Evolutionary conservation across 1,139 yeast species (phyloP).

Genomic region (Torulaspora pretoriensis): DNA sequence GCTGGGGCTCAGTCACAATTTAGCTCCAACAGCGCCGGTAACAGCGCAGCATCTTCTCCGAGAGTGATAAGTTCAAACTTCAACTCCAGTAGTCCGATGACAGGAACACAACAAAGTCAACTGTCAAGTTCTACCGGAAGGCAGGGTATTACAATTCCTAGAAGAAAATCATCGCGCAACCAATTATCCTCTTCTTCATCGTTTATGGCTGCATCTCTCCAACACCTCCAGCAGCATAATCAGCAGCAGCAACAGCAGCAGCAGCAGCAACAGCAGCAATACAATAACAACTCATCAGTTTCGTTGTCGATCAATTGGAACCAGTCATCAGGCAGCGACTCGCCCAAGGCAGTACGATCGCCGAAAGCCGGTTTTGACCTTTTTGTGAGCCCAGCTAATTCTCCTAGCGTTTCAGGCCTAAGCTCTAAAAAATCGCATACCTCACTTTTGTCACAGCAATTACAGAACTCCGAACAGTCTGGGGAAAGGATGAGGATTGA

Average conservation of each 20-base stretch:
- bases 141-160: constrained; percentile 29
- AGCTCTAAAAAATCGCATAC: constrained; percentile 28
- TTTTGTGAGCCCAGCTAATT: constrained; percentile 20
- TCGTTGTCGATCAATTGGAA: constrained; percentile 23
- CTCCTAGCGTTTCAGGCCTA: constrained; percentile 14
- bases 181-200: constrained; percentile 31
- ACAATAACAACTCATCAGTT: constrained; percentile 14
- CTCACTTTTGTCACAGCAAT: constrained; percentile 34
- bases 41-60: constrained; percentile 34
- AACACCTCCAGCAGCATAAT: constrained; percentile 26
- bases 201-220: constrained; percentile 29
- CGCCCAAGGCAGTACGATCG: constrained; percentile 16
- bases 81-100: constrained; percentile 22
- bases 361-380: constrained; percentile 26
- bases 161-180: constrained; percentile 31
- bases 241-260: constrained; percentile 20
- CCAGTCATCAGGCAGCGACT: constrained; percentile 14
- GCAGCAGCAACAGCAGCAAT: constrained; percentile 15
- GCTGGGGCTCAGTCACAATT: constrained; percentile 13
- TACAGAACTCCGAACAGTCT: constrained; percentile 24
- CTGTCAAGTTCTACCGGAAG: constrained; percentile 26
- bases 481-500: constrained; percentile 7
- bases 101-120: constrained; percentile 19
- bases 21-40: constrained; percentile 22
- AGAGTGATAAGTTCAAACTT: constrained; percentile 17